Conservation (phyloP, 1,284 basidiomycete genomes). For the Cutaneotrichosporon arboriforme region DNA sequence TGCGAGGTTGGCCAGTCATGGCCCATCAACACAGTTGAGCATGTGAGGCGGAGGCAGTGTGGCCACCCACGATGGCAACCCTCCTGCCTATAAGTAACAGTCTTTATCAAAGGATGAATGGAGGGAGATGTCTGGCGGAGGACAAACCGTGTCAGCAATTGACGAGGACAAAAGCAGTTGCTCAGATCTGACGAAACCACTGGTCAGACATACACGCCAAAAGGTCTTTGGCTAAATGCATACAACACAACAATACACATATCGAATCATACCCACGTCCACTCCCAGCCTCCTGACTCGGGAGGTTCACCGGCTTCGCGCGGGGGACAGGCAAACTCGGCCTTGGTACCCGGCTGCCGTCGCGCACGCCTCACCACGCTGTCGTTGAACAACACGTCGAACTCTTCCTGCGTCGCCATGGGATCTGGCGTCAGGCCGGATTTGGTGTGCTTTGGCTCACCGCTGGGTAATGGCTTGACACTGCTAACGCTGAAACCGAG, state of each 20-base stretch:
- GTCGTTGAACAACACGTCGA: not conserved
- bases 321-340: constrained; percentile 5
- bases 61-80: too few relatives aligned
- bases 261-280: constrained; percentile 9
- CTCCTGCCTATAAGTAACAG: too few relatives aligned
- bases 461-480: not conserved
- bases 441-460: not conserved
- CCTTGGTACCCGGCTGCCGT: not conserved
- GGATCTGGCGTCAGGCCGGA: not conserved
- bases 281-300: constrained; percentile 1
- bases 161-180: too few relatives aligned
- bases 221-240: not conserved
- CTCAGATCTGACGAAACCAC: too few relatives aligned
- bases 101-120: too few relatives aligned
- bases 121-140: too few relatives aligned
- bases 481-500: constrained; percentile 15
- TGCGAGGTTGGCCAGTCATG: too few relatives aligned
- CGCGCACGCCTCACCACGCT: not conserved
- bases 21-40: too few relatives aligned
- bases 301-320: not conserved
- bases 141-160: too few relatives aligned
- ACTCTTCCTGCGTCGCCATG: not conserved
- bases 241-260: not conserved
- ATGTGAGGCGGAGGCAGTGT: too few relatives aligned
- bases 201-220: not conserved